Base-by-base conservation (phyloP, 1,284 basidiomycete genomes). In the Phellopilus nigrolimitatus region DNA sequence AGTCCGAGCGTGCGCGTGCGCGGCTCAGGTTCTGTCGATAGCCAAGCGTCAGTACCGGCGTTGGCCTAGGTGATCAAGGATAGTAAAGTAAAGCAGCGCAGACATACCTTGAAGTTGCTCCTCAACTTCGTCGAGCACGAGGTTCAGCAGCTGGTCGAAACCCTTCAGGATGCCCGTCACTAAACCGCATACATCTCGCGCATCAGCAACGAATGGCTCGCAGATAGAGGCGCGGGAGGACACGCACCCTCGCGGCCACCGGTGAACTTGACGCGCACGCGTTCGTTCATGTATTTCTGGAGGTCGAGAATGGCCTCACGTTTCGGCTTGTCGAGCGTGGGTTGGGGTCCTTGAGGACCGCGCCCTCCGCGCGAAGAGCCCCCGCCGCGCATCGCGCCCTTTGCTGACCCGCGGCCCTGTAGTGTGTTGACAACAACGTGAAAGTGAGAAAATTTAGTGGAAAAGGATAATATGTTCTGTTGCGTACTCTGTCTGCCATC, bases 301-400 rank as follows among this genome's bases (percentile, higher is more conserved):
- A 99, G 81, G 70, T 98, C 95, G 25, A 99, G 81, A 68, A 99
- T 98, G 27, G 91, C 91, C 70, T 99, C 95, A 45, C 91, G 82
- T 68, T 91, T 93, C 45, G 92, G 91, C 67, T 92, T 92, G 59
- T 94, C 91, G 64, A 76, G 72, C n/a, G 78, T 69, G 15, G 77
- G 72, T 41, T 71, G 71, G 6, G 73, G 56, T 38, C 68, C 70
- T 53, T 67, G 69, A 8, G 71, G 72, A 4, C 67, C 74, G 28
- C 71, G 67, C 17, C 75, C 68, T 33, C 78, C 72, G 51, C 73
- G 71, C 40, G 63, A 50, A 40, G 68, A 60, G 28, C 66, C 60
- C 24, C 63, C 34, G 13, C 66, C 54, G 28, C 71, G 76, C 56
- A 73, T 65, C 43, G 67, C 66, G 27, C 75, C 74, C 62, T 78